Evolutionary conservation across 495 filamentous ascomycete genomes (phyloP).

Genomic region (Echria macrotheca): DNA sequence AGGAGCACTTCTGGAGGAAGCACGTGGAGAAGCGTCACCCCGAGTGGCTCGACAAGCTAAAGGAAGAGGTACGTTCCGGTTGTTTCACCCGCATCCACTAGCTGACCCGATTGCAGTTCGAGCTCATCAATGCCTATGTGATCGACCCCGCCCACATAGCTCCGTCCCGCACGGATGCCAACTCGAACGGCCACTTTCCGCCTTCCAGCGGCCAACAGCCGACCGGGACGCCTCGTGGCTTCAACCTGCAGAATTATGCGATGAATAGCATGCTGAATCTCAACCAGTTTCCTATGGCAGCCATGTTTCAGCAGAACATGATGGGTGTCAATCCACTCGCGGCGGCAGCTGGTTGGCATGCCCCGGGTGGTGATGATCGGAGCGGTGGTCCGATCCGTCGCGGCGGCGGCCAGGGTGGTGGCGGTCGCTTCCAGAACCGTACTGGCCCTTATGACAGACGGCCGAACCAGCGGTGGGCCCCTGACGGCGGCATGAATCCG

Average conservation of each 20-base stretch:
- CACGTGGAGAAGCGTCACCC: conserved; percentile 93
- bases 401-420: conserved; percentile 31
- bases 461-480: conserved; percentile 36
- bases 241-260: conserved; percentile 67
- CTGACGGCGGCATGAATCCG: conserved; percentile 29
- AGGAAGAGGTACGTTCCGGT: conserved; percentile 64
- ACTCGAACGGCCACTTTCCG: conserved; percentile 94
- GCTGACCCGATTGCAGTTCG: conserved; percentile 51
- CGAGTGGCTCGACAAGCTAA: conserved; percentile 79
- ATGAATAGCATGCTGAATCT: conserved; percentile 54
- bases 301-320: conserved; percentile 50
- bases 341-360: conserved; percentile 40
- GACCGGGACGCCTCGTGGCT: conserved; percentile 85
- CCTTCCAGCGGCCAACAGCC: conserved; percentile 62
- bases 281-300: conserved; percentile 41
- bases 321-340: conserved; percentile 44
- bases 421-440: conserved; percentile 41
- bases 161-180: conserved; percentile 88
- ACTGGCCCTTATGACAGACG: conserved; percentile 47
- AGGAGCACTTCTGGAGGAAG: conserved; percentile 93
- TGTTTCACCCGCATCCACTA: background rate
- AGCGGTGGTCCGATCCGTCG: conserved; percentile 44
- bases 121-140: conserved; percentile 88
- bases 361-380: conserved; percentile 38
- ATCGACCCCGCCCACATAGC: conserved; percentile 89